These are phyloP conservation scores for Camellia japonica DNA, from an alignment of 148 eudicot genomes.

Conservation along the genomic window DNA sequence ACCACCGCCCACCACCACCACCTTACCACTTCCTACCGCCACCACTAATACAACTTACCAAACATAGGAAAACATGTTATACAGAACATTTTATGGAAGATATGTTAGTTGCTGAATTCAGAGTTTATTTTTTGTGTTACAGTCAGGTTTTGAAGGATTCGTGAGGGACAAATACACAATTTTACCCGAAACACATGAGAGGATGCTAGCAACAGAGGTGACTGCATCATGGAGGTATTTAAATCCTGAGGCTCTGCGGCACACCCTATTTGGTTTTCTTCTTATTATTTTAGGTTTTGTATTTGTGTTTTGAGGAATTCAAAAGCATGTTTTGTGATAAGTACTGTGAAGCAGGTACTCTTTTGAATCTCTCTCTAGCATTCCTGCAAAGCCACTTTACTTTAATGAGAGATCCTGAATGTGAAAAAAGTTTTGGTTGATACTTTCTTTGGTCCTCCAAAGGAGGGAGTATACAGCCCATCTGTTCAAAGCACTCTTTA, in stretches of 20 bases:
- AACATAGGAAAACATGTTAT: too few species aligned
- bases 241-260: not conserved
- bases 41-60: too few species aligned
- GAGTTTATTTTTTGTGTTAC: conserved; percentile 24
- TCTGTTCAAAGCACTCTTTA: conserved; percentile 94
- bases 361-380: conserved; percentile 49
- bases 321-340: not conserved
- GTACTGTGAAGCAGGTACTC: conserved; percentile 56
- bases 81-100: too few species aligned
- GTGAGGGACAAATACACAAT: conserved; percentile 79
- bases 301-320: not conserved
- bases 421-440: conserved; percentile 65
- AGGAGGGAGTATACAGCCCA: conserved; percentile 88
- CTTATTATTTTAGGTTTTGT: not conserved
- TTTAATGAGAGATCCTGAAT: conserved; percentile 53
- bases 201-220: conserved; percentile 88
- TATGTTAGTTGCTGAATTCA: conserved; percentile 6
- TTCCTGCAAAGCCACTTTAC: conserved; percentile 61
- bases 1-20: too few species aligned
- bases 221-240: conserved; percentile 92
- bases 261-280: not conserved
- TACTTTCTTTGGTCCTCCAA: conserved; percentile 86
- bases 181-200: conserved; percentile 87
- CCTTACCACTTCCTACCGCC: too few species aligned
- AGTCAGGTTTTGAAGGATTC: conserved; percentile 99